A percentile compares a stretch with the other conserved stretches of the same genome.
phyloP scores from a whole-genome alignment of 2,329 filamentous ascomycete species.

The Aureobasidium vineae region DNA sequence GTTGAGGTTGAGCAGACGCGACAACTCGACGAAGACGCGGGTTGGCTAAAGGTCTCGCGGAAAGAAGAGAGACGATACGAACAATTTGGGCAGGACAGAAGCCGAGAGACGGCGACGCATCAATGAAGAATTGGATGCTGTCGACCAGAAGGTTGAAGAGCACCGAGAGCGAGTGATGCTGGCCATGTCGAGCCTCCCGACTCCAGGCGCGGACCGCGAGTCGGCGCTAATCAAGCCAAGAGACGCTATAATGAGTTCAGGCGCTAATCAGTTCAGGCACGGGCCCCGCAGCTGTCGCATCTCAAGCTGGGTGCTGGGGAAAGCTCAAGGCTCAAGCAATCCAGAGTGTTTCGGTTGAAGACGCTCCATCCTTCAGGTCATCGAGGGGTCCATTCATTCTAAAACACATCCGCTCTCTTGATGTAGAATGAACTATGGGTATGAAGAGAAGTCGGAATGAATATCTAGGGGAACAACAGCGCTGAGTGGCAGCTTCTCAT shows the following conservation, averaged over 20 bases:
- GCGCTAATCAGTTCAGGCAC: constrained; percentile 1
- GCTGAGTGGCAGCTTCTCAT: not conserved
- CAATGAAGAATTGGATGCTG: constrained; percentile 18
- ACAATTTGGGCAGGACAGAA: constrained; percentile 27
- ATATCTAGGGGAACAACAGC: not conserved
- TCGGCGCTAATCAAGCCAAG: constrained; percentile 17
- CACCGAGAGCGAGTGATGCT: not conserved
- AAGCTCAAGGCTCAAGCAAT: not conserved
- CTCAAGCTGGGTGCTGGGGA: constrained; percentile 2
- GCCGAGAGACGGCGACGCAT: constrained; percentile 18
- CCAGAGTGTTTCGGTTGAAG: not conserved
- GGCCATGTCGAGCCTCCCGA: not conserved
- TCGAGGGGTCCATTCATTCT: not conserved
- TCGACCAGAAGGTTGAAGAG: constrained; percentile 12
- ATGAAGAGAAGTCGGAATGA: not conserved
- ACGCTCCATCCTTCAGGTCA: not conserved
- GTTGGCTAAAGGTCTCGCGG: not conserved
- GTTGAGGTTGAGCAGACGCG: constrained; percentile 31
- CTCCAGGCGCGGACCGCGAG: not conserved
- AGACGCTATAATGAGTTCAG: no score
- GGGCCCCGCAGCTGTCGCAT: constrained; percentile 14
- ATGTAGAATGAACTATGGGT: not conserved
- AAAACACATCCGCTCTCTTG: no score
- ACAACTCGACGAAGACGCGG: constrained; percentile 27
- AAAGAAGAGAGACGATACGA: constrained; percentile 28